phyloP scores from a whole-genome alignment of 306 rosid genomes.

The Lagenaria siceraria region DNA sequence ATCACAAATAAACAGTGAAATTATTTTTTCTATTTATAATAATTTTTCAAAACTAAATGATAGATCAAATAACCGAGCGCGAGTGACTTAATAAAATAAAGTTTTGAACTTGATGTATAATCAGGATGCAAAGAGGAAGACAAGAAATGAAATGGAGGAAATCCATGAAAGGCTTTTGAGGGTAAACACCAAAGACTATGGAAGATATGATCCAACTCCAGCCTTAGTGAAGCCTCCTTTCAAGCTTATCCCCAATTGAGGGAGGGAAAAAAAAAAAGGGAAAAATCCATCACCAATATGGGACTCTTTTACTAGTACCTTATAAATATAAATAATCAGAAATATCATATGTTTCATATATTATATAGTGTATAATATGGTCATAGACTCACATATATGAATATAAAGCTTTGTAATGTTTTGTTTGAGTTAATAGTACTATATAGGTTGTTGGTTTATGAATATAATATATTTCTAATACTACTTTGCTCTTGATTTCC shows the following conservation, averaged over 20 bases:
- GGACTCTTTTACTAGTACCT: neutral
- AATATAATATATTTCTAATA: neutral
- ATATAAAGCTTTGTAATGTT: neutral
- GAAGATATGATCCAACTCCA: constrained; percentile 84
- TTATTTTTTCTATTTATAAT: too few relatives aligned
- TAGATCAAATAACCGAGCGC: too few relatives aligned
- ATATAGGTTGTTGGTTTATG: neutral
- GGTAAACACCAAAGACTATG: constrained; percentile 68
- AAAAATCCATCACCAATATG: neutral
- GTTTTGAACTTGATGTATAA: neutral
- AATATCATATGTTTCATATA: neutral
- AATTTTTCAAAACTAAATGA: too few relatives aligned
- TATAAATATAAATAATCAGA: neutral
- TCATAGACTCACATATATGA: neutral
- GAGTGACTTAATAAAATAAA: too few relatives aligned
- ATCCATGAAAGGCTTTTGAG: constrained; percentile 74
- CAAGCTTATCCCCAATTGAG: constrained; percentile 90
- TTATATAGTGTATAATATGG: neutral
- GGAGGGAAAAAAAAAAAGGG: too few relatives aligned
- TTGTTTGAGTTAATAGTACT: neutral
- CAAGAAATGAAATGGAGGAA: constrained; percentile 4
- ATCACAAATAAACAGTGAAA: too few relatives aligned
- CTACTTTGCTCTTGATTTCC: neutral
- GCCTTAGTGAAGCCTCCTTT: constrained; percentile 81
- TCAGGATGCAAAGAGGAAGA: neutral